Evolutionary conservation across 305 asterid genomes (phyloP).

Genomic region (Solanum aculeatissimum): DNA sequence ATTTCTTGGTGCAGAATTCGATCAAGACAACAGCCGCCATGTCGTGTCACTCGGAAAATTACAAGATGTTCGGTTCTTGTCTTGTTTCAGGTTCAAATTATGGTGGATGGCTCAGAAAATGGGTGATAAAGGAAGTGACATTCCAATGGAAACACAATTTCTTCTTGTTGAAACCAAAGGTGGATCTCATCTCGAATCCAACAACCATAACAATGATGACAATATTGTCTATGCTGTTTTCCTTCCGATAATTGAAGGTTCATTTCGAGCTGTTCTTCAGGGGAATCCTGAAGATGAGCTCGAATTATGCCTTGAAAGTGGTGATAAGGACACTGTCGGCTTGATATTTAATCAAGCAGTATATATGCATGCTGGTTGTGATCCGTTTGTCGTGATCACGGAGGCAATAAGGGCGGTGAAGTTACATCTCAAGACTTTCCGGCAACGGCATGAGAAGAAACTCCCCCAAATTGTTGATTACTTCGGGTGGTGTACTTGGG

Average conservation of each 20-base stretch:
- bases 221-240: constrained; percentile 48
- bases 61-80: constrained; percentile 52
- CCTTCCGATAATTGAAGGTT: constrained; percentile 68
- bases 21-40: constrained; percentile 50
- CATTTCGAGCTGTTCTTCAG: constrained; percentile 71
- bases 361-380: constrained; percentile 55
- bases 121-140: constrained; percentile 70
- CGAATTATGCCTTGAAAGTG: constrained; percentile 75
- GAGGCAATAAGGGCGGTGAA: constrained; percentile 58
- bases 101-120: constrained; percentile 50
- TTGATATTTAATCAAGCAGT: constrained; percentile 49
- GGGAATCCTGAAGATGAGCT: constrained; percentile 58
- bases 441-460: constrained; percentile 63
- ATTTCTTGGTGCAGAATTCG: constrained; percentile 63
- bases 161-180: constrained; percentile 53
- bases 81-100: constrained; percentile 31
- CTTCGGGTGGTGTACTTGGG: constrained; percentile 99
- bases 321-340: constrained; percentile 33
- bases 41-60: constrained; percentile 57
- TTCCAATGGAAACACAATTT: constrained; percentile 86
- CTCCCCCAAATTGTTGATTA: constrained; percentile 64
- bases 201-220: constrained; percentile 17
- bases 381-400: constrained; percentile 48
- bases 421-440: constrained; percentile 53
- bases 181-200: constrained; percentile 34